phyloP scores from a whole-genome alignment of 2,329 filamentous ascomycete species.

The Sporothrix humicola region DNA sequence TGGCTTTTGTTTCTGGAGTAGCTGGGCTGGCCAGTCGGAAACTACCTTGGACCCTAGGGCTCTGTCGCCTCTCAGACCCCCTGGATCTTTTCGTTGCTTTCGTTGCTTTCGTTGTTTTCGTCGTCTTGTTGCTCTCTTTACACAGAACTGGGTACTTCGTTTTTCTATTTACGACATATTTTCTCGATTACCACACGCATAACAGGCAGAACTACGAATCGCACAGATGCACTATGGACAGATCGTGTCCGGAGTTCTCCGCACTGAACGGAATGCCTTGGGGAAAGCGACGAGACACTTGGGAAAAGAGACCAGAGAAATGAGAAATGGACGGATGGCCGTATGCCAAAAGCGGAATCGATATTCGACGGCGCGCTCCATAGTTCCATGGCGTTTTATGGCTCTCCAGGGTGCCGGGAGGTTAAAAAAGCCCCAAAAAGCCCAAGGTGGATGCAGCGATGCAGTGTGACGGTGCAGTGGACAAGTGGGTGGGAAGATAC shows the following conservation, averaged over 20 bases:
- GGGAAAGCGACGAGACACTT: not conserved
- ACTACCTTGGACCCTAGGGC: not conserved
- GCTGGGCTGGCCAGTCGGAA: not conserved
- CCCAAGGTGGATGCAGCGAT: slow-evolving; percentile 2
- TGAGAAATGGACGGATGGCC: not conserved
- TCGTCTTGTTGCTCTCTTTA: too few species aligned
- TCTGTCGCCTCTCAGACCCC: not conserved
- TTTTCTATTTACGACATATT: not conserved
- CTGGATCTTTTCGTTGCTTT: not conserved
- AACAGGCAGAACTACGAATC: not conserved
- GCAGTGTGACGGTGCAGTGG: not conserved
- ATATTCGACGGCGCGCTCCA: slow-evolving; percentile 29
- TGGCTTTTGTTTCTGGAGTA: slow-evolving; percentile 14
- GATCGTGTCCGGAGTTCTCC: slow-evolving; percentile 2
- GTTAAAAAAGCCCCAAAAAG: not conserved
- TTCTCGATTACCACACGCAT: not conserved
- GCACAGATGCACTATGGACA: not conserved
- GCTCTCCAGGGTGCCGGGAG: slow-evolving; percentile 26
- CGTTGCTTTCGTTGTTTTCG: too few species aligned
- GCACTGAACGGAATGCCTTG: slow-evolving; percentile 16
- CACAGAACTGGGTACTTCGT: too few species aligned
- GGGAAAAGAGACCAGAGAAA: too few species aligned
- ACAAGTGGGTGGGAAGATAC: not conserved
- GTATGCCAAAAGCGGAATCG: slow-evolving; percentile 29
- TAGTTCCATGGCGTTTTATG: not conserved